phyloP scores from a whole-genome alignment of 129 eudicot species.

The Helichrysum umbraculigerum region DNA sequence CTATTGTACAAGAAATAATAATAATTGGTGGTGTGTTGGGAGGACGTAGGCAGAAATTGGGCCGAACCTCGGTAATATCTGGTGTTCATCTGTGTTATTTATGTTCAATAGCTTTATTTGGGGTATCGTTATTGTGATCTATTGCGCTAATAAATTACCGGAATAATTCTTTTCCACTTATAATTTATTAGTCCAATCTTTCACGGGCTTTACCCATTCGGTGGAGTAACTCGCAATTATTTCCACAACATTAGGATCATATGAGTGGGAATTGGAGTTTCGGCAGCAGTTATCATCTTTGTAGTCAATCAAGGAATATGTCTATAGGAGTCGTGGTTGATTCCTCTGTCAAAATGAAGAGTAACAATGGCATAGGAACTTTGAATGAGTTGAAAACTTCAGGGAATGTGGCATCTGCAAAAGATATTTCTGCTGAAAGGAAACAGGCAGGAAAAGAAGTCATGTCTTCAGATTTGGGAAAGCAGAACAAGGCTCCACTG shows the following conservation, averaged over 20 bases:
- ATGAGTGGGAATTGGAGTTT: conserved; percentile 56
- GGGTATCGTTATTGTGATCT: too few species aligned
- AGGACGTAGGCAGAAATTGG: too few species aligned
- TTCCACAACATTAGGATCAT: conserved; percentile 55
- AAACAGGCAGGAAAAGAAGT: conserved; percentile 25
- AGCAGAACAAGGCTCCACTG: conserved; percentile 34
- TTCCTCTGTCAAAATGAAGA: conserved; percentile 36
- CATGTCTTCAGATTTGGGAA: conserved; percentile 29
- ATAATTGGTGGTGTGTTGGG: too few species aligned
- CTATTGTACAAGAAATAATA: too few species aligned
- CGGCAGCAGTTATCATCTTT: conserved; percentile 49
- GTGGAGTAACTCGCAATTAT: too few species aligned
- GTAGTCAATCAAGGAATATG: conserved; percentile 73
- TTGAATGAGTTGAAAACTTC: conserved; percentile 30
- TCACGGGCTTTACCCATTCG: too few species aligned
- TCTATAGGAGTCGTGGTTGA: conserved; percentile 73
- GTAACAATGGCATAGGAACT: conserved; percentile 27
- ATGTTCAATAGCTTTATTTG: too few species aligned
- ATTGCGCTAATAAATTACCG: too few species aligned
- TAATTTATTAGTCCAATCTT: too few species aligned
- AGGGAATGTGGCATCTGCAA: conserved; percentile 29
- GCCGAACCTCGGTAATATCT: too few species aligned
- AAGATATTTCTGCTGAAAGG: conserved; percentile 36
- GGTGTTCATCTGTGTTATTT: too few species aligned
- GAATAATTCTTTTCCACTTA: too few species aligned